Evolutionary conservation across 106 monocot species (phyloP), one percentile per base, ranked within the genome.

Genomic region (Vanilla planifolia): DNA sequence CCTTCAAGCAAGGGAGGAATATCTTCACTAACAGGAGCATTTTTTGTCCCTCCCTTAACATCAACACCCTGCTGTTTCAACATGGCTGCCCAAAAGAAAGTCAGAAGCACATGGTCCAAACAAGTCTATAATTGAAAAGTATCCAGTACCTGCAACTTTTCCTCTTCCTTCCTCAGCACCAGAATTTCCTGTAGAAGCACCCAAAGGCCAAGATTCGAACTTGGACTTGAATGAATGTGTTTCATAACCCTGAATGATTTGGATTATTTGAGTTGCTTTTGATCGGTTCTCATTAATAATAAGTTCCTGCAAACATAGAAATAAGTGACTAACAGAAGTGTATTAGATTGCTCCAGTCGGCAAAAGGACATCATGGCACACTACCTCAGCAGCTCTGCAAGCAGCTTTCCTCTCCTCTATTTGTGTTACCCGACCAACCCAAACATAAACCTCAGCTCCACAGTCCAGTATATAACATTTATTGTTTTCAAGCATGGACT

Each of bases 401-500:
- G 84, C 88, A 71, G 74, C 69, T 80, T 91, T 98, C 71, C 91
- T 87, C 25, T 91, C 96, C 29, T 98, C 96, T 9, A 98, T 24
- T 65, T 84, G 86, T 47, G 91, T 91, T 61, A 81, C 74, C 23
- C 91, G 78, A 28, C 96, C 96, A 79, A 92, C 86, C 96, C 96
- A 98, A 67, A 91, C 70, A 81, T 84, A 91, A 40, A 88, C 60
- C 64, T 98, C 96, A 74, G 91, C 65, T 51, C 88, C 84, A 77
- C 87, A 82, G 64, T 98, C 96, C 48, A 98, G 69, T 74, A 98
- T 71, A 77, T 91, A 98, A 46, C 84, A 98, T 75, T 87, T 91
- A 40, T 79, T 82, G 65, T 81, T 98, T 52, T 98, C 91, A 55
- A 98, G 70, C 63, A 74, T 63, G 43, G 79, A 73, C 60, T 92